A percentile compares a stretch with the other conserved stretches of the same genome.
These are phyloP conservation scores for Diplogelasinospora grovesii DNA, from an alignment of 495 filamentous ascomycete species.

Conservation along the genomic window DNA sequence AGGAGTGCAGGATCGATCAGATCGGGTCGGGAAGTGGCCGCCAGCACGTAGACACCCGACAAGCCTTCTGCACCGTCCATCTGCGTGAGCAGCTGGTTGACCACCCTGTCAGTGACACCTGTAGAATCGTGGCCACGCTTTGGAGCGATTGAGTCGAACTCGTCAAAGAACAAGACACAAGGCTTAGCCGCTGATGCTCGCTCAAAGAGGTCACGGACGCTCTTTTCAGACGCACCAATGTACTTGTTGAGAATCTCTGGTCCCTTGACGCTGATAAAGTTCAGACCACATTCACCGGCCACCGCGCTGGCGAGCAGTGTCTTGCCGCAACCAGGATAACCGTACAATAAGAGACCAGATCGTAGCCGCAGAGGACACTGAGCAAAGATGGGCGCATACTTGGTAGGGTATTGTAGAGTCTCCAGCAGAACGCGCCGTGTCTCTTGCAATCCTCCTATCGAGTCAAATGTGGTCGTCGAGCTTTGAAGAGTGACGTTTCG, in stretches of 20 bases:
- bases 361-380: constrained; percentile 88
- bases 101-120: constrained; percentile 95
- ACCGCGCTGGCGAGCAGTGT: constrained; percentile 90
- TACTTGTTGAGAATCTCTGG: constrained; percentile 98
- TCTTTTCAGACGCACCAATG: constrained; percentile 93
- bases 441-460: constrained; percentile 80
- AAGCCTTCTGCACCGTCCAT: constrained; percentile 98
- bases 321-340: constrained; percentile 94
- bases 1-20: constrained; percentile 90
- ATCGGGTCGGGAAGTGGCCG: constrained; percentile 85
- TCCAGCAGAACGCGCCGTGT: constrained; percentile 85
- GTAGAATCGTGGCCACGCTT: constrained; percentile 96
- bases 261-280: constrained; percentile 97
- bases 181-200: constrained; percentile 82
- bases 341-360: constrained; percentile 87
- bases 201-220: constrained; percentile 89
- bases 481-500: constrained; percentile 89
- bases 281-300: constrained; percentile 90
- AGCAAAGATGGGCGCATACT: constrained; percentile 95
- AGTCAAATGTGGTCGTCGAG: constrained; percentile 78
- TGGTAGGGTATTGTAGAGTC: constrained; percentile 93
- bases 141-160: constrained; percentile 91
- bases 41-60: constrained; percentile 90
- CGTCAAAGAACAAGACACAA: constrained; percentile 97
- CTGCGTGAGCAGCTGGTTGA: constrained; percentile 95